These are phyloP conservation scores for Theileria annulata DNA, from an alignment of 169 alveolate species.

Conservation along the genomic window DNA sequence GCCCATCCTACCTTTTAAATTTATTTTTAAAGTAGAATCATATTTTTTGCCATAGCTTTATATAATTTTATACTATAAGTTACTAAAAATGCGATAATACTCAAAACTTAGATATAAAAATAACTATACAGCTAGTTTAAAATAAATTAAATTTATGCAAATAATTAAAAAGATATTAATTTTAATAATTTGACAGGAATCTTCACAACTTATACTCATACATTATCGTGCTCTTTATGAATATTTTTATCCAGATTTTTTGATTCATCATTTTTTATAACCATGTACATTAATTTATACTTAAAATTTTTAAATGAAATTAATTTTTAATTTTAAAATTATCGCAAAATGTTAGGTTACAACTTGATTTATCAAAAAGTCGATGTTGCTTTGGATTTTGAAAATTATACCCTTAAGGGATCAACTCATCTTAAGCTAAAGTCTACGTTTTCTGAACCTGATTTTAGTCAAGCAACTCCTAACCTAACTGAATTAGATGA, in stretches of 20 bases:
- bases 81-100: not conserved
- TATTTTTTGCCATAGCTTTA: not conserved
- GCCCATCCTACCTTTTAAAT: not conserved
- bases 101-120: not conserved
- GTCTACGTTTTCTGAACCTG: not conserved
- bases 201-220: not conserved
- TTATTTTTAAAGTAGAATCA: not conserved
- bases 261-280: not conserved
- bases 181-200: not conserved
- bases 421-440: slow-evolving; percentile 34
- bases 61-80: too few relatives aligned
- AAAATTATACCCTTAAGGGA: slow-evolving; percentile 33
- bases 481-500: slow-evolving; percentile 1
- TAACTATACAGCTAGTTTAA: not conserved
- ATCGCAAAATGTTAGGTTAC: slow-evolving; percentile 60
- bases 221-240: not conserved
- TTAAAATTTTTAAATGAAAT: not conserved
- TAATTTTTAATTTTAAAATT: slow-evolving; percentile 19
- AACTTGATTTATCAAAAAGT: slow-evolving; percentile 43
- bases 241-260: not conserved
- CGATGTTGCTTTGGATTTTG: slow-evolving; percentile 52
- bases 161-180: too few relatives aligned
- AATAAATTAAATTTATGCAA: too few relatives aligned
- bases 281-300: not conserved
- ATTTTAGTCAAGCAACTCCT: not conserved